These are phyloP conservation scores for Beauveria rudraprayagi DNA, from an alignment of 2,329 filamentous ascomycete species.

Conservation along the genomic window DNA sequence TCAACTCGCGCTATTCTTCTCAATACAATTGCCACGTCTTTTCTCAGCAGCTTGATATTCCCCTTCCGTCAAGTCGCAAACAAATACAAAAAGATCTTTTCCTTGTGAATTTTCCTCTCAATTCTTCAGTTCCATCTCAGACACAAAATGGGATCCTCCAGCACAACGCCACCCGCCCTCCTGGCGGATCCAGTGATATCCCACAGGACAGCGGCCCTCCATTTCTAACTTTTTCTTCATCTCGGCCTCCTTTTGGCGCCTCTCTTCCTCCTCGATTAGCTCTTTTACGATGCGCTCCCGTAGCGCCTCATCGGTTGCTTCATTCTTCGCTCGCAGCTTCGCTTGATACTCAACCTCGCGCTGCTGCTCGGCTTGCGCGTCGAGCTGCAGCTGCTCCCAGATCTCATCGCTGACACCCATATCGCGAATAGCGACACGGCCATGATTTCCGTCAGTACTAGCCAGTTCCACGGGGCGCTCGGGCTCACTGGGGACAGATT, in stretches of 20 bases:
- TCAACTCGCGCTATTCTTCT: too few relatives aligned
- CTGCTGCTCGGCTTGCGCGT: constrained; percentile 32
- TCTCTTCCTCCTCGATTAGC: constrained; percentile 27
- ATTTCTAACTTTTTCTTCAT: constrained; percentile 49
- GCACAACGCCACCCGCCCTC: neutral
- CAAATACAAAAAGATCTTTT: too few relatives aligned
- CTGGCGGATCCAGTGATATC: neutral
- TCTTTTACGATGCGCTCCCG: constrained; percentile 30
- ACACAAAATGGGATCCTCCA: neutral
- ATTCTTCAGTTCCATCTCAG: constrained; percentile 19
- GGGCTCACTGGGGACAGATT: neutral
- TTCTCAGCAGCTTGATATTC: too few relatives aligned
- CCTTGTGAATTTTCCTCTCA: too few relatives aligned
- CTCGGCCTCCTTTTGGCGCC: constrained; percentile 30
- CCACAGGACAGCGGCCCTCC: constrained; percentile 32
- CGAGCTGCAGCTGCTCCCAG: constrained; percentile 52
- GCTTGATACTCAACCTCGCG: constrained; percentile 30
- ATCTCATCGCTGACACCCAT: constrained; percentile 48
- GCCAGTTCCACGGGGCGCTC: too few relatives aligned
- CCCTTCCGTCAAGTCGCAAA: too few relatives aligned
- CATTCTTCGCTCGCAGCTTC: constrained; percentile 20
- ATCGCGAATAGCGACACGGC: constrained; percentile 34
- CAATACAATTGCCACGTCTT: too few relatives aligned
- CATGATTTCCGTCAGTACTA: constrained; percentile 16
- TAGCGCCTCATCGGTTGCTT: constrained; percentile 18